A percentile compares a stretch with the other conserved stretches of the same genome.
phyloP scores from a whole-genome alignment of 805 yeast species.

The Candida schatavii region DNA sequence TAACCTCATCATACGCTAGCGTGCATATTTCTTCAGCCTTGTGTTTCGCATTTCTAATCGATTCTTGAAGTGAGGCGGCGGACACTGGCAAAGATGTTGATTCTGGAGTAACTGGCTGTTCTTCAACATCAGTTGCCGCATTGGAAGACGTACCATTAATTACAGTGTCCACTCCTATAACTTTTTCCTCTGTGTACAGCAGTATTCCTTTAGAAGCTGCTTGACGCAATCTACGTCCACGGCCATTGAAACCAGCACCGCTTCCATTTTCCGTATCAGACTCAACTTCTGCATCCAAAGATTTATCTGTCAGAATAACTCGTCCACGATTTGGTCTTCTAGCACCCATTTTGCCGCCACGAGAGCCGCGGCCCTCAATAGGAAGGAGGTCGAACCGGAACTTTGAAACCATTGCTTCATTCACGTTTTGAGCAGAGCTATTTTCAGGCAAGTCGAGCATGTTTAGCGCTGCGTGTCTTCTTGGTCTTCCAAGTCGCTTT shows the following conservation, averaged over 20 bases:
- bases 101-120: background rate
- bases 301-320: conserved; percentile 8
- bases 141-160: background rate
- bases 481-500: conserved; percentile 35
- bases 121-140: background rate
- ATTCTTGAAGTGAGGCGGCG: background rate
- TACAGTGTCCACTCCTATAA: background rate
- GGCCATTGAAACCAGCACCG: conserved; percentile 6
- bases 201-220: background rate
- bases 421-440: conserved; percentile 20
- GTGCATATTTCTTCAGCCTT: background rate
- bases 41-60: background rate
- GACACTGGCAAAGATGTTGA: background rate
- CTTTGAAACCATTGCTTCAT: conserved; percentile 27
- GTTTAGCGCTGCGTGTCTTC: conserved; percentile 21
- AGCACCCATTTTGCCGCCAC: conserved; percentile 30
- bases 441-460: conserved; percentile 17
- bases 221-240: background rate
- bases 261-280: background rate
- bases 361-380: conserved; percentile 37
- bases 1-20: too few relatives aligned
- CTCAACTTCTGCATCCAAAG: background rate
- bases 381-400: conserved; percentile 35
- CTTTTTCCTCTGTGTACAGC: background rate
- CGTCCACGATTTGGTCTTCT: conserved; percentile 22